Evolutionary conservation across 1,139 yeast genomes (phyloP), one percentile per base, ranked within the genome.

Genomic region (Hansenula sp.): DNA sequence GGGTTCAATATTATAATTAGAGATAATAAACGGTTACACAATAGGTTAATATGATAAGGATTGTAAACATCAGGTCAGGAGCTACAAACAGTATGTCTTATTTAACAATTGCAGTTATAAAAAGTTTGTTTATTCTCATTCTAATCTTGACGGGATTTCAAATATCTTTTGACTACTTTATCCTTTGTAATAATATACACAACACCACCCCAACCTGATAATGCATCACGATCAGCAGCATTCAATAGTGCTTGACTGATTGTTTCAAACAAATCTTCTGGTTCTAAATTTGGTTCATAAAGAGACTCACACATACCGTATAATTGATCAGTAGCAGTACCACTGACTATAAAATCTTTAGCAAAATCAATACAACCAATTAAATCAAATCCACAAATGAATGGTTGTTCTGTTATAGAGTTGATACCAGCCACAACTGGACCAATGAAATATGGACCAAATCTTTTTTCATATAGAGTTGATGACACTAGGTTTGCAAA

Each of bases 301-400:
- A 94, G 74, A n/a, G 95, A 79, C 70, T 93, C 99, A 68, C 99
- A 94, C 98, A 93, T 93, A 67, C 99, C 99, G 61, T 84, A 93
- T 48, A 94, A 73, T 68, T 94, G 99, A 61, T 93, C 97, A 21
- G 90, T 71, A 5, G 98, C 98, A 2, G 99, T 94, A 47, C 99
- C 99, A 51, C 93, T 76, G n/a, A 94, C 99, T 37, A 89, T 89
- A 64, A 94, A 94, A 67, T 93, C 99, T 58, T 89, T 80, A 44
- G 98, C 96, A 59, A 78, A 87, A 65, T 94, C 99, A 59, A 93
- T 89, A 70, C 97, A 90, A 31, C 99, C 99, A 65, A 94, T 93
- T 52, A 87, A 77, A 68, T 94, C 99, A 66, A 93, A 91, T 15
- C 96, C 96, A 63, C 98, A 94, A 51, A 94, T 79, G 62, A 85